Conservation (phyloP, 495 filamentous ascomycete genomes). For the Annulohypoxylon nitens region DNA sequence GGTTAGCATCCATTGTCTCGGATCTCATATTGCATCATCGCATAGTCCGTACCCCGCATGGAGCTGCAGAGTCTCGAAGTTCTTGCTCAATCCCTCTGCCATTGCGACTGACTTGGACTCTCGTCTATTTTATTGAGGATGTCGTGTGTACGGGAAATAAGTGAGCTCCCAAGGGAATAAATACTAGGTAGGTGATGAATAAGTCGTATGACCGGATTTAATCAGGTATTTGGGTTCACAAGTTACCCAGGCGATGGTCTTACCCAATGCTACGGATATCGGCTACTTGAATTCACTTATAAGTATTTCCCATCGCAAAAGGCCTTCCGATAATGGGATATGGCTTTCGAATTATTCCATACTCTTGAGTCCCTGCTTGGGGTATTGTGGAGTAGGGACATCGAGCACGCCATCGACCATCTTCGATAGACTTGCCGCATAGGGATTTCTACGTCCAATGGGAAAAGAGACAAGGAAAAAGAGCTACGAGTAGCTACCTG, state of each 20-base stretch:
- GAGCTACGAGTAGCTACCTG: constrained; percentile 13
- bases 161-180: not conserved
- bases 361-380: constrained; percentile 14
- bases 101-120: constrained; percentile 29
- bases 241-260: constrained; percentile 4
- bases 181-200: not conserved
- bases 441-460: constrained; percentile 15
- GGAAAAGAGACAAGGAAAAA: not conserved
- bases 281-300: constrained; percentile 26
- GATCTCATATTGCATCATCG: constrained; percentile 17
- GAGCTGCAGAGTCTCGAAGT: constrained; percentile 96
- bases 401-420: constrained; percentile 46
- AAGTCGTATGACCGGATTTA: constrained; percentile 25
- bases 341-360: constrained; percentile 24
- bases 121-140: not conserved
- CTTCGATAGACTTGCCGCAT: constrained; percentile 22
- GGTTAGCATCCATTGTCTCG: constrained; percentile 30
- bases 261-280: constrained; percentile 15
- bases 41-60: constrained; percentile 84
- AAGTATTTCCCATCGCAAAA: constrained; percentile 18
- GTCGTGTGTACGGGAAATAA: constrained; percentile 13
- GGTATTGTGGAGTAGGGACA: constrained; percentile 36
- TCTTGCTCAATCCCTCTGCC: constrained; percentile 57
- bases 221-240: constrained; percentile 8
- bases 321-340: constrained; percentile 24